Base-by-base conservation (phyloP, 805 yeast species). In the Schizosaccharomyces japonicus region DNA sequence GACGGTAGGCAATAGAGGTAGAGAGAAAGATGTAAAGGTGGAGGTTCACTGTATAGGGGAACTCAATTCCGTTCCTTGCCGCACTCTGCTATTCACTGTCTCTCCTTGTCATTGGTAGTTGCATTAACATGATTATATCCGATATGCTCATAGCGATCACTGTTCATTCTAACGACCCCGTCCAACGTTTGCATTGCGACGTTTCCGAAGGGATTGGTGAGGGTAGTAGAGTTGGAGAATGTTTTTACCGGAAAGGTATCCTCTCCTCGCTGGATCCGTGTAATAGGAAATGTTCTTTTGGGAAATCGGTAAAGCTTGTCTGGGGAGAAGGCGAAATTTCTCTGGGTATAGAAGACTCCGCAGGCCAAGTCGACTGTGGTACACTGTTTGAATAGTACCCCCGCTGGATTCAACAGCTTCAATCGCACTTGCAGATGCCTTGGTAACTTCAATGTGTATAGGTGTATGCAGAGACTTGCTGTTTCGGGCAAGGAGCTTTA, bases 251-350 rank as follows among this genome's bases (percentile, higher is more conserved):
- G 55, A 60, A 57, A 84, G 63, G 58, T 82, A 87, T 5, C 98
- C 98, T 54, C 83, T 71, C 57, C 74, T 75, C 32, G 67, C 75
- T 1, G 71, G 69, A 58, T 75, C 70, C 45, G 83, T 73, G 64
- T 90, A 87, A 62, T 69, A 82, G 50, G 73, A 74, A 49, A 87
- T 76, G 57, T 79, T 83, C 62, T 81, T 78, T 63, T 80, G 74
- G 55, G 73, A 75, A 6, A 78, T 78, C 11, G 98, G 98, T 61
- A 84, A 74, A 1, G 95, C 84, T 47, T 73, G 76, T 53, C 82
- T 60, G 42, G 96, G 96, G 13, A 85, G 60, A 53, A 83, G 74
- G 15, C 92, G 94, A 57, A 75, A 76, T 56, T 70, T 78, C 52
- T 73, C 71, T 8, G 96, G 95, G 44, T 76, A 63, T 34, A 82